Evolutionary conservation across 345 rosid species (phyloP), one percentile per base, ranked within the genome.

Genomic region (Gossypium bickii): DNA sequence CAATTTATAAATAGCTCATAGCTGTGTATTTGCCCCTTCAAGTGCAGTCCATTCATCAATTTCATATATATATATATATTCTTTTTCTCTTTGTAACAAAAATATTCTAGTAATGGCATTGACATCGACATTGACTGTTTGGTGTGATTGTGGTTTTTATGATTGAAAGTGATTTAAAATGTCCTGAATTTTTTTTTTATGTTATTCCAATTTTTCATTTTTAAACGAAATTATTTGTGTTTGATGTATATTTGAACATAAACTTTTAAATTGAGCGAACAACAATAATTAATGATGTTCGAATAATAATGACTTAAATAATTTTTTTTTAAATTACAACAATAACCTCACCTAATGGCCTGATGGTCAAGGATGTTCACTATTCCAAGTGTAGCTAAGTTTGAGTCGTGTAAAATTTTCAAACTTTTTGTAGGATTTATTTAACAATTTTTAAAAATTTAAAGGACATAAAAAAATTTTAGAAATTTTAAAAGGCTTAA

Each of bases 1-100:
- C 63, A 77, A 80, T 71, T 84, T 84, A 83, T 74, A 78, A 81
- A 80, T 81, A 81, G 79, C 60, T 80, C 59, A 38, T 65, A 67
- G 79, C 74, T 80, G 82, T 79, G 70, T 67, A 72, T 82, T 73
- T 57, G 61, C 67, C 74, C 74, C 80, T 63, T 71, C 59, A 59
- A 61, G 67, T 78, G 70, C 67, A 74, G 69, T 80, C 71, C 60
- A 75, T 77, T 80, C 47, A 24, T 70, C 65, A 13, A 22, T 66
- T 68, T 51, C 29, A 22, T 62, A 56, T 75, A 12, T 34, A 29
- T 29, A 34, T 34, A 34, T 34, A 29, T 29, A 34, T 34, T 34
- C 41, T 5, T 34, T 34, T 72, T 9, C n/a, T 20, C 61, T 59
- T 61, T 25, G 41, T 2, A 41, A 52, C 66, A 41, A 74, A 59